Base-by-base conservation (phyloP, 805 yeast genomes). In the Suhomyces faveliae region DNA sequence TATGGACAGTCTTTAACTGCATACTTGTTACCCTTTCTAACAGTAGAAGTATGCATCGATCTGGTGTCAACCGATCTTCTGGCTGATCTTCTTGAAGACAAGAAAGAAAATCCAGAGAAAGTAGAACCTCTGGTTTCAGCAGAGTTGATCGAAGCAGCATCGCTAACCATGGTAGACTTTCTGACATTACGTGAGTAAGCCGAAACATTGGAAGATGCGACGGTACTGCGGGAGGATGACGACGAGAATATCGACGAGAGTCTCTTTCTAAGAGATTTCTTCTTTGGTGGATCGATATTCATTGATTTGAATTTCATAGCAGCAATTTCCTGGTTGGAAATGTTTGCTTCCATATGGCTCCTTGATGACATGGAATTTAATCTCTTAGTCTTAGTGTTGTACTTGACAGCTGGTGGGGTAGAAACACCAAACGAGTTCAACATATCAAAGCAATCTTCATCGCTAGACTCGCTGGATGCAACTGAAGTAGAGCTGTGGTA, bases 81-180 rank as follows among this genome's bases (percentile, higher is more conserved):
- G 19, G 37, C 17, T 15, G 37, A 33, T 24, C 45, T 44, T 20
- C 23, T 17, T 3, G 40, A 13, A 11, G 38, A 29, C 51, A 62
- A 51, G 51, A 64, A 54, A 15, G 67, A 58, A 39, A 63, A 63
- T n/a, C 65, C 65, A 15, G 62, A 56, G 23, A 55, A 29, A n/a
- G 47, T 35, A 8, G 66, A 57, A 17, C 41, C 39, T 13, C 33
- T 40, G 19, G 61, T 47, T 4, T 53, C 61, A 30, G 20, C 41
- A 9, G 64, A 50, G 40, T 40, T 42, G 38, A 61, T 50, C 7
- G 68, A 60, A 8, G 46, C 47, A 35, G 48, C 38, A 46, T 61
- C 64, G 29, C 46, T 35, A 24, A 37, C 22, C 11, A 35, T 21
- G 11, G 15, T 25, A 12, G 48, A 24, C 13, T 29, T 40, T 40